Evolutionary conservation across 371 early-diverging fungal species (phyloP).

Genomic region (Circinella minor): DNA sequence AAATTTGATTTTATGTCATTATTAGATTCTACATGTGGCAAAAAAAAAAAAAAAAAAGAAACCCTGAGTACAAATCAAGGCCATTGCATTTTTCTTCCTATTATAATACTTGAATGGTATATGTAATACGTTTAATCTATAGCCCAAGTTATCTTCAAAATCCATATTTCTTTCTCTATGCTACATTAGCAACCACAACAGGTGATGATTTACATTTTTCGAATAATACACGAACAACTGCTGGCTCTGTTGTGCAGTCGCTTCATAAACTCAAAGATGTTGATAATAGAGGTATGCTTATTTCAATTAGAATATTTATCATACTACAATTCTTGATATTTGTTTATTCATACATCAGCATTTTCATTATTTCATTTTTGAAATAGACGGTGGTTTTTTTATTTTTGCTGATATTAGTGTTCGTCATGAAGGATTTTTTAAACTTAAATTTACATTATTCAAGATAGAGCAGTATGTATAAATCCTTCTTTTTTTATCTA

Average conservation of each 20-base stretch:
- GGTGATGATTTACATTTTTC: slow-evolving; percentile 32
- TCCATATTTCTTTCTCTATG: slow-evolving; percentile 47
- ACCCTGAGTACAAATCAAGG: slow-evolving; percentile 17
- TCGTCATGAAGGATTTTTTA: slow-evolving; percentile 86
- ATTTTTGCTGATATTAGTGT: slow-evolving; percentile 95
- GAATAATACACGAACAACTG: slow-evolving; percentile 45
- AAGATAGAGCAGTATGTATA: slow-evolving; percentile 63
- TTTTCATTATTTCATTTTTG: background rate
- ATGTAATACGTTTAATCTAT: background rate
- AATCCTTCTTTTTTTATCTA: background rate
- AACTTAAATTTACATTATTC: slow-evolving; percentile 89
- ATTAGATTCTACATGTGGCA: slow-evolving; percentile 5
- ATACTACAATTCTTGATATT: background rate
- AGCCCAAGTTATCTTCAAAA: slow-evolving; percentile 31
- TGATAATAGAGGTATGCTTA: slow-evolving; percentile 37
- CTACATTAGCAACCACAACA: slow-evolving; percentile 36
- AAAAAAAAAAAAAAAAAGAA: slow-evolving; percentile 35
- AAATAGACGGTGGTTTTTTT: slow-evolving; percentile 88
- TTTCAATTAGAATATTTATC: background rate
- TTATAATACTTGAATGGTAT: background rate
- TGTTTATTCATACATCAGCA: background rate
- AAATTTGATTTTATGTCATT: no score
- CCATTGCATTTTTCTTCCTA: slow-evolving; percentile 6
- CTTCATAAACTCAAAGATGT: slow-evolving; percentile 51
- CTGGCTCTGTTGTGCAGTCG: slow-evolving; percentile 52